These are phyloP conservation scores for Alternaria brassicae DNA, from an alignment of 2,329 filamentous ascomycete genomes.

Conservation along the genomic window DNA sequence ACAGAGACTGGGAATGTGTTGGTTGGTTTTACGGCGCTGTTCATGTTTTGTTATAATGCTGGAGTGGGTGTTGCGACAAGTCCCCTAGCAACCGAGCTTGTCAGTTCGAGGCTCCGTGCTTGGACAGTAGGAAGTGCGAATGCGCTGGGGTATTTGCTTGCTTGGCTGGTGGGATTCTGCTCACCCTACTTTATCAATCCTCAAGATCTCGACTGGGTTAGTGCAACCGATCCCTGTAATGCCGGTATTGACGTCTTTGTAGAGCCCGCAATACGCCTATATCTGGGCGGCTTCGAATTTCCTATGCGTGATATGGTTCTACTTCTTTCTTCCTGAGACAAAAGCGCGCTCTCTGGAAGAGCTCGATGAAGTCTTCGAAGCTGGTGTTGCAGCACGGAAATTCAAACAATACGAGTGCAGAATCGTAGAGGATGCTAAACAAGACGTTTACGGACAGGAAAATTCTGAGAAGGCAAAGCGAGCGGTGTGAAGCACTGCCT, in stretches of 20 bases:
- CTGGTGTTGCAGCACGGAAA: conserved; percentile 26
- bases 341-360: conserved; percentile 37
- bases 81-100: conserved; percentile 41
- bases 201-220: conserved; percentile 46
- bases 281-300: conserved; percentile 46
- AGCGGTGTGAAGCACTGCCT: neutral
- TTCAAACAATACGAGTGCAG: conserved; percentile 32
- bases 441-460: conserved; percentile 18
- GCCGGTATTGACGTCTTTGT: neutral
- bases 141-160: conserved; percentile 46
- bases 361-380: conserved; percentile 40
- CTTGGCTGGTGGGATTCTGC: conserved; percentile 48
- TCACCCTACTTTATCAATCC: conserved; percentile 53
- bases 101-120: conserved; percentile 44
- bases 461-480: neutral
- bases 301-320: conserved; percentile 62
- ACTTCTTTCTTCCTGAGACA: conserved; percentile 66
- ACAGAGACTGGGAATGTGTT: conserved; percentile 33
- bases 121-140: conserved; percentile 48
- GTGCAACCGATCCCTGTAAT: conserved; percentile 21
- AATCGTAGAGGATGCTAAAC: conserved; percentile 31
- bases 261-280: conserved; percentile 34
- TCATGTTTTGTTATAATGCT: conserved; percentile 48
- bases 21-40: conserved; percentile 47
- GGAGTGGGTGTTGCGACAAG: conserved; percentile 44